Evolutionary conservation across 1,284 basidiomycete genomes (phyloP).

Genomic region (Xanthoconium separans): DNA sequence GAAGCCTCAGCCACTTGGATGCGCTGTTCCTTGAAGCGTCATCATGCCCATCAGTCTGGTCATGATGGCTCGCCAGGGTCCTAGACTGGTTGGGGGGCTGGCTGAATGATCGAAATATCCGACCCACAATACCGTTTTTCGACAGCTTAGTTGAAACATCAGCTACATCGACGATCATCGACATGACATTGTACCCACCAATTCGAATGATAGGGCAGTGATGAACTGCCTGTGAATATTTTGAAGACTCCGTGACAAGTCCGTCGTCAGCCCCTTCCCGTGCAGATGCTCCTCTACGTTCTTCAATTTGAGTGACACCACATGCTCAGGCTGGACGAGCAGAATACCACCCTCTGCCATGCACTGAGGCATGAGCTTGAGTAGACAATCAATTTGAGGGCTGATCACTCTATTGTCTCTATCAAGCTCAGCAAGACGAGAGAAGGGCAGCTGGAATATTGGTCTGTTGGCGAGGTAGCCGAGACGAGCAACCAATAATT

Average conservation of each 20-base stretch:
- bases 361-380: conserved; percentile 37
- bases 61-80: no score
- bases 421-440: conserved; percentile 22
- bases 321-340: conserved; percentile 49
- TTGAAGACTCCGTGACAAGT: not conserved
- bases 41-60: not conserved
- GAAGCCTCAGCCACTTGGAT: not conserved
- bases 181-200: not conserved
- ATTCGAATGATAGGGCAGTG: not conserved
- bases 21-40: not conserved
- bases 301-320: conserved; percentile 39
- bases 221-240: not conserved
- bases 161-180: not conserved
- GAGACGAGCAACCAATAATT: conserved; percentile 42
- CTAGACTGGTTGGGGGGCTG: not conserved
- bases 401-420: accelerated
- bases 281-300: conserved; percentile 16
- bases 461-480: conserved; percentile 46
- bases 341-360: conserved; percentile 39
- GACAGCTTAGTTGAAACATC: not conserved
- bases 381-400: conserved; percentile 18
- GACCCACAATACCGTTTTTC: not conserved
- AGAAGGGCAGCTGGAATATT: conserved; percentile 50
- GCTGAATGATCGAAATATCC: not conserved
- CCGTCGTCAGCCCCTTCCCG: accelerated